Evolutionary conservation across 2,329 filamentous ascomycete genomes (phyloP).

Genomic region (Penicillium sp.): DNA sequence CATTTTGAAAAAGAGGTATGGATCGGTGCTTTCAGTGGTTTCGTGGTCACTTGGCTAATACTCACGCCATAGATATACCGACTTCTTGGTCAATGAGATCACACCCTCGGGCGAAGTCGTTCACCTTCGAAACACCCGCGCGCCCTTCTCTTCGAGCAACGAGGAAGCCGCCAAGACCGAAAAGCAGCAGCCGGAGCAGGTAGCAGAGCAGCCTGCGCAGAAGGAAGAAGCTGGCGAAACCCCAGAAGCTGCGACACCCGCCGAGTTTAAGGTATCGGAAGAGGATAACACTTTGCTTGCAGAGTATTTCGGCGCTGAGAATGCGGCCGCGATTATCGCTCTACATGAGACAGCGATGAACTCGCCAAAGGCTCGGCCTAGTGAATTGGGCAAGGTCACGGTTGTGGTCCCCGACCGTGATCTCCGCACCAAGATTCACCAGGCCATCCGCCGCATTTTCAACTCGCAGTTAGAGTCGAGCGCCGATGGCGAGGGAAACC

Average conservation of each 20-base stretch:
- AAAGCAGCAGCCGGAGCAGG: constrained; percentile 2
- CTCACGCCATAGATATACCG: constrained; percentile 67
- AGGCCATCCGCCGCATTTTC: constrained; percentile 76
- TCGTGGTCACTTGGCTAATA: neutral
- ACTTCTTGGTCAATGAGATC: constrained; percentile 93
- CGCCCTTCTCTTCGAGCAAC: constrained; percentile 28
- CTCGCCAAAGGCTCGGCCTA: constrained; percentile 59
- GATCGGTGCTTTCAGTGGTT: neutral
- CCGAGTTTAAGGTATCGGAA: constrained; percentile 43
- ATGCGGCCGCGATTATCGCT: constrained; percentile 55
- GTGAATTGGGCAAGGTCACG: constrained; percentile 59
- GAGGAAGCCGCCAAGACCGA: neutral
- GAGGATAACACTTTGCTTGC: constrained; percentile 52
- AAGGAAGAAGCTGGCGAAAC: constrained; percentile 22
- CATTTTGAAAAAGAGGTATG: constrained; percentile 67
- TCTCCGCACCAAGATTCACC: constrained; percentile 65
- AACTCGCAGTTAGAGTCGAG: constrained; percentile 74
- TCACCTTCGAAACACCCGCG: constrained; percentile 62
- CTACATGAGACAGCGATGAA: constrained; percentile 60
- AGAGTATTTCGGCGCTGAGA: constrained; percentile 56
- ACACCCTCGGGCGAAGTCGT: constrained; percentile 73
- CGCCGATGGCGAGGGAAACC: constrained; percentile 71
- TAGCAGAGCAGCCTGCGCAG: constrained; percentile 14
- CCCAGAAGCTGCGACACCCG: constrained; percentile 16
- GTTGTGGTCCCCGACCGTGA: constrained; percentile 63